phyloP scores from a whole-genome alignment of 2,329 filamentous ascomycete genomes.

The Pestalotiopsis sp. region DNA sequence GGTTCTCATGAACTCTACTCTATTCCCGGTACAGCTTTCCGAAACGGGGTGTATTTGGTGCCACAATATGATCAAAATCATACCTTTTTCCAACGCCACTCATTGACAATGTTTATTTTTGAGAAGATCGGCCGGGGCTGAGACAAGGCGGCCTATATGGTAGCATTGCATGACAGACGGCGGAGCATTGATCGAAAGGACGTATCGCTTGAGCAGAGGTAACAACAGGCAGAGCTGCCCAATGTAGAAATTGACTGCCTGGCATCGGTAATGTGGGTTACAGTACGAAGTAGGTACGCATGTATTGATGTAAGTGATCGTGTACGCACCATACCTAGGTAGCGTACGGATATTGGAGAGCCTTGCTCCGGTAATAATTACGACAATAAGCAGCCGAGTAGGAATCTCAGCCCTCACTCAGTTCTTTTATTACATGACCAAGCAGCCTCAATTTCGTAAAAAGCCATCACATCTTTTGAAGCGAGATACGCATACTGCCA shows the following conservation, averaged over 20 bases:
- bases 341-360: no score
- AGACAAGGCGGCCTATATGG: not conserved
- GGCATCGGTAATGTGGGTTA: not conserved
- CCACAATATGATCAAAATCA: not conserved
- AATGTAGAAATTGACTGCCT: not conserved
- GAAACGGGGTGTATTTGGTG: not conserved
- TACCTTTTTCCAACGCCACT: not conserved
- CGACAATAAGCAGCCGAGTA: no score
- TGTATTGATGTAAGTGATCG: no score
- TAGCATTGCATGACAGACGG: not conserved
- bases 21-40: not conserved
- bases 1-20: slow-evolving; percentile 26
- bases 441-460: not conserved
- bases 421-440: no score
- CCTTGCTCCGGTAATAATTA: no score
- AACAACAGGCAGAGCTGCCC: not conserved
- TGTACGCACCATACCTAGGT: no score
- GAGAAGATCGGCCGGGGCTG: not conserved
- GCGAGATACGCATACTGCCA: not conserved
- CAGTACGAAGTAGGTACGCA: no score
- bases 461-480: not conserved
- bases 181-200: not conserved
- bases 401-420: no score
- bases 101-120: not conserved
- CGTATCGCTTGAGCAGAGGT: not conserved